Percentiles rank a stretch among this genome's conserved stretches.
Evolutionary conservation across 208 protist species (phyloP).

Genomic region (Wallacemonas sp.): DNA sequence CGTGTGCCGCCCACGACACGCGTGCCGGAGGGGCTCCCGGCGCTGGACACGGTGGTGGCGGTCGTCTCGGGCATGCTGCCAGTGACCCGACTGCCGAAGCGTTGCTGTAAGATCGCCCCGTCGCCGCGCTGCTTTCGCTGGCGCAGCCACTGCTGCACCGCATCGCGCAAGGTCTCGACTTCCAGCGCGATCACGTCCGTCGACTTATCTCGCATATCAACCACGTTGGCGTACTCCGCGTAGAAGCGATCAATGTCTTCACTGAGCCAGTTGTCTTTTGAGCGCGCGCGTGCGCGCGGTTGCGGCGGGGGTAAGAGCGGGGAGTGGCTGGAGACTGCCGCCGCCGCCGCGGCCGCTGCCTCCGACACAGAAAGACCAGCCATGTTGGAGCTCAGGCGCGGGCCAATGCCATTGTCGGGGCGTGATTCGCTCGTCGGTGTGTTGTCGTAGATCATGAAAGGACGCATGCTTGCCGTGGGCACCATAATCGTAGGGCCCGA

Average conservation of each 20-base stretch:
- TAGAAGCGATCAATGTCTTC: slow-evolving; percentile 38
- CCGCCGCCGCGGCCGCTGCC: background rate
- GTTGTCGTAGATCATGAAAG: slow-evolving; percentile 42
- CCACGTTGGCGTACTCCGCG: slow-evolving; percentile 45
- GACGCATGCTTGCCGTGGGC: slow-evolving; percentile 47
- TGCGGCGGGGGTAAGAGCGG: background rate
- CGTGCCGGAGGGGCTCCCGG: background rate
- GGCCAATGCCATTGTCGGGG: background rate
- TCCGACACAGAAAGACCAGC: slow-evolving; percentile 6
- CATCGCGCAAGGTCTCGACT: slow-evolving; percentile 36
- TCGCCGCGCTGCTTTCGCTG: slow-evolving; percentile 33
- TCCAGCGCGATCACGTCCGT: slow-evolving; percentile 47
- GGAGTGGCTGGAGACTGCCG: background rate
- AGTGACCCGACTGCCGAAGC: slow-evolving; percentile 21
- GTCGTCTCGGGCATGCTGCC: slow-evolving; percentile 26
- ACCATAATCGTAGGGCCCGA: slow-evolving; percentile 9
- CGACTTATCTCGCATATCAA: slow-evolving; percentile 61
- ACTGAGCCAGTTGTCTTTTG: background rate
- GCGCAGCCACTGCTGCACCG: slow-evolving; percentile 49
- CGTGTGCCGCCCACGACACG: slow-evolving; percentile 4
- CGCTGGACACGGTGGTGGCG: slow-evolving; percentile 14
- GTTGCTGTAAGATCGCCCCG: slow-evolving; percentile 17
- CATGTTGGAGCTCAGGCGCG: background rate
- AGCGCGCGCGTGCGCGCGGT: background rate
- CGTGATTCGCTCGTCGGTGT: too few species aligned